Conservation (phyloP, 2,329 filamentous ascomycete genomes). For the Juglanconis sp. region DNA sequence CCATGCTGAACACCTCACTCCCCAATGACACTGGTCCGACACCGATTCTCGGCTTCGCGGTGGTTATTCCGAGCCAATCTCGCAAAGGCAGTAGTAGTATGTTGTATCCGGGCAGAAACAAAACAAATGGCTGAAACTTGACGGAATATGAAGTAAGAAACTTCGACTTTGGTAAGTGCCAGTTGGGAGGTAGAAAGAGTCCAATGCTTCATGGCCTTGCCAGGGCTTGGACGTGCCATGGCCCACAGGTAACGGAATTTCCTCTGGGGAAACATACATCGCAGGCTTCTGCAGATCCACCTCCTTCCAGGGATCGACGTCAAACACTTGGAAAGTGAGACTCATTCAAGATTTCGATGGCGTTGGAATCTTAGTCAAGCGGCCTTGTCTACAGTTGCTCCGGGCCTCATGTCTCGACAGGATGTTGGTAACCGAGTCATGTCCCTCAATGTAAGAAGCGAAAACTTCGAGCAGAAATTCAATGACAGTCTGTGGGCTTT, state of each 20-base stretch:
- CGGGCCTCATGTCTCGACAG: not conserved
- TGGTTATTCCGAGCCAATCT: slow-evolving; percentile 27
- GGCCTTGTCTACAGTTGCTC: not conserved
- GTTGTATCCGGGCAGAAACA: slow-evolving; percentile 27
- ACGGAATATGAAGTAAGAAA: slow-evolving; percentile 32
- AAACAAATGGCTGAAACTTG: slow-evolving; percentile 26
- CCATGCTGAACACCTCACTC: slow-evolving; percentile 27
- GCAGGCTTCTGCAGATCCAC: slow-evolving; percentile 30
- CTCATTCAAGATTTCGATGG: slow-evolving; percentile 27
- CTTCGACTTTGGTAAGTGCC: slow-evolving; percentile 28
- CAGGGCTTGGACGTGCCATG: slow-evolving; percentile 29
- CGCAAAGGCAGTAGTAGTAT: slow-evolving; percentile 25
- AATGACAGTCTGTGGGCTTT: slow-evolving; percentile 30
- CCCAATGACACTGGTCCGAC: slow-evolving; percentile 20
- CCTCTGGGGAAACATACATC: slow-evolving; percentile 26
- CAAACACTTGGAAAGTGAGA: slow-evolving; percentile 26
- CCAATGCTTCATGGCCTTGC: slow-evolving; percentile 27
- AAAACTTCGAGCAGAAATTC: slow-evolving; percentile 26
- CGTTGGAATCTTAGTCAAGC: slow-evolving; percentile 16
- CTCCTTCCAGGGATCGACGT: slow-evolving; percentile 29
- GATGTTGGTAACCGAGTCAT: not conserved
- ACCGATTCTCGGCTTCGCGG: slow-evolving; percentile 26
- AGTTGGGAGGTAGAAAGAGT: slow-evolving; percentile 28
- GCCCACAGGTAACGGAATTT: slow-evolving; percentile 19
- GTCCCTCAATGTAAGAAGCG: slow-evolving; percentile 24